Base-by-base conservation (phyloP, 2,329 filamentous ascomycete species). In the Nemania serpens region DNA sequence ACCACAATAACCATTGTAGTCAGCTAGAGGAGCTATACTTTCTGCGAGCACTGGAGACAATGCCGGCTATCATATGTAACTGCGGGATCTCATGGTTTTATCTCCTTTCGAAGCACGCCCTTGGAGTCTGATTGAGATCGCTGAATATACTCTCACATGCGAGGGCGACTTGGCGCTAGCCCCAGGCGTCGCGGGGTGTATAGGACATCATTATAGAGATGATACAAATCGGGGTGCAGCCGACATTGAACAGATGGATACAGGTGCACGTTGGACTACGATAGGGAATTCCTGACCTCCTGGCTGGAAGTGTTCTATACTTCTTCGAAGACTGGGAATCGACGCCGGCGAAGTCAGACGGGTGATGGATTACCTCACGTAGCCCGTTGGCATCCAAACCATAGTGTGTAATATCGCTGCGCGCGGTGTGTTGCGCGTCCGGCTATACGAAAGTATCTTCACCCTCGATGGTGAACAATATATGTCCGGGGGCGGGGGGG, bases 41-140 rank as follows among this genome's bases (percentile, higher is more conserved):
- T 61, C 15, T 59, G 22, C 59, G 64, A 22, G 54, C 57, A 6
- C 51, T 71, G 20, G 43, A 50, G 41, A 70, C 64, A 10, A 68
- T 70, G 59, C 61, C 66, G 2, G 67, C 57, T 22, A 61, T 72
- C 48, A 71, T 71, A 47, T 61, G 65, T n/a, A 69, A 72, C 29
- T 59, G 61, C 48, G 68, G 66, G 22, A 71, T 72, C 46, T 61
- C 49, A 17, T 70, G 63, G 37, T 68, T 60, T 37, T 70, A 72
- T 55, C 68, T 0, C 61, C 61, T 7, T 72, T 68, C 58, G 45
- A 70, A 56, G 62, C 69, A 11, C 65, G 67, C 39, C 34, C 70
- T 37, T 71, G 69, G 68, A 71, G 71, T 37, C 58, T 70, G 20
- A 70, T 68, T 29, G 63, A 63, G 36, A 53, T 63, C 11, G 53